Evolutionary conservation across 257 asterid genomes (phyloP), one percentile per base, ranked within the genome.

Genomic region (Solanum paucissectum): DNA sequence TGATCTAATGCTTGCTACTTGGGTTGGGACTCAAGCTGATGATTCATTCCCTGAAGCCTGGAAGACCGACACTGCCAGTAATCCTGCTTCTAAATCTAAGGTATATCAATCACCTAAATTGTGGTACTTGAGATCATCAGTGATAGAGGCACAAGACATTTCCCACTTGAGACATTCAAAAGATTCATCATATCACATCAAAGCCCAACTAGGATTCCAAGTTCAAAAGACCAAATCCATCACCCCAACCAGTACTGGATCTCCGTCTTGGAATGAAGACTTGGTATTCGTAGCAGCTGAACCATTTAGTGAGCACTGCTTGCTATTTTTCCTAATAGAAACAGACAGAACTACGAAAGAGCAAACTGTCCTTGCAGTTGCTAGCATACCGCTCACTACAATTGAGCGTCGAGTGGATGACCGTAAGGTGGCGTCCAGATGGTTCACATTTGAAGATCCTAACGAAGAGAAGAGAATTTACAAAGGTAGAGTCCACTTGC

Each of bases 1-100:
- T 20, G 98, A 96, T 90, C 93, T 95, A 71, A 96, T 96, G 98
- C 97, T 96, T 9, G 98, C 99, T 91, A 90, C 99, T 29, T 96
- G 98, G 99, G 88, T 95, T 2, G 99, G 99, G 6, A 96, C 98
- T 5, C 99, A 95, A 74, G 98, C 98, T 11, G 99, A 96, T 83
- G 99, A 96, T 58, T 96, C 99, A 3, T 96, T 96, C 33, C 94
- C 98, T 0, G 97, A 96, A 32, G 97, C 99, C 5, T 96, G 98
- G 99, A 96, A 96, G 91, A 91, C 95, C 6, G 99, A 95, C 25
- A 92, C 95, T 0, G 93, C 94, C 2, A 92, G 92, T 37, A 92
- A 92, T 87, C 95, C 97, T 0, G 89, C 36, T 76, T 93, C 97
- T 20, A 89, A 90, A 68, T 92, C 99, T 2, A 96, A 95, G 84